Base-by-base conservation (phyloP, 1,284 basidiomycete genomes). In the Cystobasidiaceae sp. region DNA sequence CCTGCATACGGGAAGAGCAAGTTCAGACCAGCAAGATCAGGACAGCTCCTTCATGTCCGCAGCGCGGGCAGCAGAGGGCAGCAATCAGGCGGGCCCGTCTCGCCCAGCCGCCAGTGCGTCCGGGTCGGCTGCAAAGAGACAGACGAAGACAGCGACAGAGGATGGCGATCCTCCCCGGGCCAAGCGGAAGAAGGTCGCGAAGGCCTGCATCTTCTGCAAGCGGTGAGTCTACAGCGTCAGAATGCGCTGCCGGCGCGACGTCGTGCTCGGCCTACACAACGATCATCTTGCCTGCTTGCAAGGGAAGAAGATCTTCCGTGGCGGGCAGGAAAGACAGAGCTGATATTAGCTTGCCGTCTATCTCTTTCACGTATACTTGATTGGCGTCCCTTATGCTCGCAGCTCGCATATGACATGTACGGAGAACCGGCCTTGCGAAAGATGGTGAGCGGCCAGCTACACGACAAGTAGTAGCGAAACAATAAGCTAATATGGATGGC, bases 361-460 rank as follows among this genome's bases (percentile, higher is more conserved):
- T 33, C 49, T 30, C 21, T 23, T 13, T 48, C 15, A 11, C 45
- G 45, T 23, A 17, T 19, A 13, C 45, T 19, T 4, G 21, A 39
- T 11, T 50, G 21, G n/a, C 48, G 19, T 8, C 34, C 9, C 11
- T 21, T 19, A 21, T 41, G 59, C 19, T 23, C 8, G 46, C 43
- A 64, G 61, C 32, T 64, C 61, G 52, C 61, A 64, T 33, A 64
- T 64, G 61, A 61, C 66, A 57, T 62, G 67, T 43, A 62, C 65
- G n/a, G 67, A 68, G n/a, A 64, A 64, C 23, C 43, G 67, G n/a
- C 67, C 67, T 41, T 68, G 67, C 23, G 54, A 56, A 9, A 51
- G 67, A 65, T 68, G 67, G 66, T 63, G 46, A 45, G 66, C 28
- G 7, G n/a, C n/a, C n/a, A n/a, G n/a, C n/a, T n/a, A n/a, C n/a